Base-by-base conservation (phyloP, 805 yeast genomes). In the Yueomyces sinensis region DNA sequence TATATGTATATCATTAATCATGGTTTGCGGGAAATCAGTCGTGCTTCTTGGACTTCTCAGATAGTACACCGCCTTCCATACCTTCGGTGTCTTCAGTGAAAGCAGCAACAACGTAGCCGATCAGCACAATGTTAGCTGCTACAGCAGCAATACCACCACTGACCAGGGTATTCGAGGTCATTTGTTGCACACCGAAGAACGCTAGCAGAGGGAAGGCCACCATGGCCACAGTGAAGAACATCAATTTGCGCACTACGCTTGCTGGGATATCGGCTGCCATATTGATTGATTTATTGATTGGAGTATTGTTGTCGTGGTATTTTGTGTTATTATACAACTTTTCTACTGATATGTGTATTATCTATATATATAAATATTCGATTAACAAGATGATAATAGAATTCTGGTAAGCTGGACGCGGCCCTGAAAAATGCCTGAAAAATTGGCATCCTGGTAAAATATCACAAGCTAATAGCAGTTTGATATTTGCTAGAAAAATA, bases 111-210 rank as follows among this genome's bases (percentile, higher is more conserved):
- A 82, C 74, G 48, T 78, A 82, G 1, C 80, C 82, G 34, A 81
- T 70, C 43, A 82, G 60, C 16, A 82, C 91, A 5, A 76, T 58
- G 49, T 82, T 82, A 19, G 91, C 91, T 37, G 72, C 71, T 14
- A 72, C 63, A 3, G 91, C 91, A 27, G 87, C 83, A n/a, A 76
- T 49, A 3, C 91, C 91, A 29, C 93, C 93, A 33, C 83, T 75
- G 11, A 77, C 59, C 13, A 81, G 55, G 1, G 86, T 70, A 46
- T 71, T 80, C 14, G 44, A 33, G 6, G 52, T 45, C 15, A 36
- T 37, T 44, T 64, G 66, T 43, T 73, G 77, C 13, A 66, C 53
- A 2, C 58, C 40, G 52, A 82, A 82, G 55, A 82, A 82, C 2
- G 79, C 61, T 19, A 67, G 35, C 41, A 82, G 47, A 17, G 93